Evolutionary conservation across 2,329 filamentous ascomycete species (phyloP), one percentile per base, ranked within the genome.

Genomic region (Neopestalotiopsis sp.): DNA sequence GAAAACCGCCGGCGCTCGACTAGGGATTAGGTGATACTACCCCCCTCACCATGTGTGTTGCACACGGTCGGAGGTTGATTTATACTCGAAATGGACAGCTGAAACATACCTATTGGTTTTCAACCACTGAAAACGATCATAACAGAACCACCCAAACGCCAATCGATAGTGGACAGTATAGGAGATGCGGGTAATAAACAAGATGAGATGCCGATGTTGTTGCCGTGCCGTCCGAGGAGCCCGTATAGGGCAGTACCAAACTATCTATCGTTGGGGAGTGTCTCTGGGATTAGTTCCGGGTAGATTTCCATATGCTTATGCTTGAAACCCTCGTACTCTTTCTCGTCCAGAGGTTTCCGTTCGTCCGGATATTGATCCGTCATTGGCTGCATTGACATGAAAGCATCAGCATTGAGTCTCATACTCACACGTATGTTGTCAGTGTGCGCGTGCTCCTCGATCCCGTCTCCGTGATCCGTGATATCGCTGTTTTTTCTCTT

Each of bases 341-440:
- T 38, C 34, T 38, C 34, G 34, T 38, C 34, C 34, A 38, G 34
- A 38, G 34, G 34, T 38, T 38, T 38, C 34, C 3, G 34, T 38
- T 9, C 42, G 34, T 65, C 62, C 12, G 62, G 62, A 32, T 20
- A 65, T 30, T 49, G 38, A 14, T 65, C 62, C 49, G 30, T n/a
- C 9, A 65, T 28, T 10, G 38, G 38, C 34, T 56, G 34, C 12
- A 17, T 40, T 10, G 62, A 10, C 62, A 65, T 65, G 20, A 65
- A 49, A n/a, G 38, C 4, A 6, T 58, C 45, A 9, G 64, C 64
- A 38, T 40, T 38, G 69, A 84, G 66, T 62, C 79, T 72, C 34
- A 82, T 81, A 69, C 81, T 84, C 75, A 76, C 81, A 58, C 82
- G 73, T 1, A 84, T 68, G 69, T 81, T 80, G 40, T 64, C 40